Evolutionary conservation across 2,329 filamentous ascomycete genomes (phyloP).

Genomic region (Hirsutella rhossiliensis): DNA sequence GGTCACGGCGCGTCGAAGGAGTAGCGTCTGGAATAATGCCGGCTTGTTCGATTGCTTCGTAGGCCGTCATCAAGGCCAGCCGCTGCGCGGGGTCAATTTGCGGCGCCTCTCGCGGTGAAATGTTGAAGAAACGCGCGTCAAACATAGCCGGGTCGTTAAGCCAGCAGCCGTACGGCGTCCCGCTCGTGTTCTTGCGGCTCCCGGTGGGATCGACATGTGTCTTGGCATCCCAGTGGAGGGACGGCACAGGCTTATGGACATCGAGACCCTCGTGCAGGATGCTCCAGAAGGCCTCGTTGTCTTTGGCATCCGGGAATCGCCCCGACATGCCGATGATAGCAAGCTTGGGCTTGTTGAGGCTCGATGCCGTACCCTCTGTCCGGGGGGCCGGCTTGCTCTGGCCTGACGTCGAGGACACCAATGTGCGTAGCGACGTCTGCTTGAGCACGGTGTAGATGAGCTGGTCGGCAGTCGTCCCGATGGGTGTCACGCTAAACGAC

Average conservation of each 20-base stretch:
- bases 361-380: neutral
- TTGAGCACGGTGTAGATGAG: slow-evolving; percentile 4
- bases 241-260: slow-evolving; percentile 44
- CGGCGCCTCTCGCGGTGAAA: slow-evolving; percentile 54
- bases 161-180: slow-evolving; percentile 25
- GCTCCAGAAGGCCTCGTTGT: slow-evolving; percentile 51
- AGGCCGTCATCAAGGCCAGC: slow-evolving; percentile 51
- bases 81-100: slow-evolving; percentile 54
- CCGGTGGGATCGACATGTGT: slow-evolving; percentile 50
- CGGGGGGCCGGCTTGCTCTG: neutral
- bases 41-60: slow-evolving; percentile 56
- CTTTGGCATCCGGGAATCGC: slow-evolving; percentile 48
- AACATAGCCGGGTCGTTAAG: slow-evolving; percentile 55
- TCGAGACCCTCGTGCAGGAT: slow-evolving; percentile 52
- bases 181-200: slow-evolving; percentile 48
- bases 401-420: slow-evolving; percentile 23
- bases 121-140: slow-evolving; percentile 60
- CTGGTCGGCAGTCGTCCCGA: slow-evolving; percentile 3
- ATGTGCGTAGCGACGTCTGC: slow-evolving; percentile 1
- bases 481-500: slow-evolving; percentile 1
- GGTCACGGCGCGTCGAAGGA: slow-evolving; percentile 47
- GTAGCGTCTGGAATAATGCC: slow-evolving; percentile 52
- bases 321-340: slow-evolving; percentile 57
- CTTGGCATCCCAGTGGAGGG: slow-evolving; percentile 49
- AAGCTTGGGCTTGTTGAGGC: slow-evolving; percentile 2